Percentiles rank a stretch among this genome's conserved stretches.
Conservation (phyloP, 2,329 filamentous ascomycete genomes). For the Microsporum canis region DNA sequence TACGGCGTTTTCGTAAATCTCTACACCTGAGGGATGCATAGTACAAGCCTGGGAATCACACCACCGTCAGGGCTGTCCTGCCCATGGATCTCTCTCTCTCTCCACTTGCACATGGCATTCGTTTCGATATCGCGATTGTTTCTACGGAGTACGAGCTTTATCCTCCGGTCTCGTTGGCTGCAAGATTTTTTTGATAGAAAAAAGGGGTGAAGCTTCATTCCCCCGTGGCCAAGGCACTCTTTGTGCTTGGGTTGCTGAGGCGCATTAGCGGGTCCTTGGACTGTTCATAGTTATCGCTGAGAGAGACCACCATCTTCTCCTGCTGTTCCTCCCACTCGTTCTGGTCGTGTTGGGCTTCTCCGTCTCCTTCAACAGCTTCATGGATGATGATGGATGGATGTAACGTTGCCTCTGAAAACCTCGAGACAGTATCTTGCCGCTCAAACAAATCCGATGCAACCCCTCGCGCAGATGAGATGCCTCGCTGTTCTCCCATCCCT, state of each 20-base stretch:
- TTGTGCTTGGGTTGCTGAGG: background rate
- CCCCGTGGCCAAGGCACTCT: background rate
- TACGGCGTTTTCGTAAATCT: no score
- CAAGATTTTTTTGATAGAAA: background rate
- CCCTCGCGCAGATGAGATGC: background rate
- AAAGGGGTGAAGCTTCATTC: background rate
- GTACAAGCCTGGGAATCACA: no score
- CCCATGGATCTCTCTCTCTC: background rate
- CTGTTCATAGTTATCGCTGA: no score
- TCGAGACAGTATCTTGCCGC: background rate
- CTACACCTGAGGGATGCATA: no score
- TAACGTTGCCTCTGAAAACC: background rate
- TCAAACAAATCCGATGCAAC: background rate
- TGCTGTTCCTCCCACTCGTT: background rate
- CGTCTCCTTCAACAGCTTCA: background rate
- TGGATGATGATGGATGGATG: background rate
- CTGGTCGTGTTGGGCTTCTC: background rate
- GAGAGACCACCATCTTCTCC: no score
- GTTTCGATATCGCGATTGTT: background rate
- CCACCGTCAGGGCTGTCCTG: no score
- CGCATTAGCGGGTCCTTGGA: background rate
- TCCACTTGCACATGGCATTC: background rate
- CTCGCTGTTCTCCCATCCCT: background rate
- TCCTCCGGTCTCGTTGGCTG: background rate
- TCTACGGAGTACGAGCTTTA: background rate